A percentile compares a stretch with the other conserved stretches of the same genome.
Conservation (phyloP, 306 rosid genomes). For the Albizia julibrissin region DNA sequence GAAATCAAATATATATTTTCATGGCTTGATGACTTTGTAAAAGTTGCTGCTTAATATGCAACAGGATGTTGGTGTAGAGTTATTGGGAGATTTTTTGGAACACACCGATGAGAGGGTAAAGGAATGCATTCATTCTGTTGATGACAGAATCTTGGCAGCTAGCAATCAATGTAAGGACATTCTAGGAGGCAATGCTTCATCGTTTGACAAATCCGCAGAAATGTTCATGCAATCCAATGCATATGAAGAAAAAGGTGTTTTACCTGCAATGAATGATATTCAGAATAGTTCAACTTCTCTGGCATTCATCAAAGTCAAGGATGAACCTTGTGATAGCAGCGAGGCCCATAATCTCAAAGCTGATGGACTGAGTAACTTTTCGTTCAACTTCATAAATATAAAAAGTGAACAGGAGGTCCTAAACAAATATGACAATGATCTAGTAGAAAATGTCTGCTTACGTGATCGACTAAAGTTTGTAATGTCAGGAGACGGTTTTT, state of each 20-base stretch:
- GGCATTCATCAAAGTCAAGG: constrained; percentile 56
- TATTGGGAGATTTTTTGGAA: constrained; percentile 32
- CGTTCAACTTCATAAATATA: constrained; percentile 30
- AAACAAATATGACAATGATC: constrained; percentile 43
- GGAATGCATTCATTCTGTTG: constrained; percentile 29
- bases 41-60: constrained; percentile 32
- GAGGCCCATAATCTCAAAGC: constrained; percentile 36
- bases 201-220: constrained; percentile 32
- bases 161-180: constrained; percentile 32
- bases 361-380: constrained; percentile 39
- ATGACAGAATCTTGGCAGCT: constrained; percentile 29
- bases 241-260: constrained; percentile 40
- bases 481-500: constrained; percentile 40
- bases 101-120: constrained; percentile 36
- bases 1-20: not conserved
- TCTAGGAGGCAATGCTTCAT: constrained; percentile 41
- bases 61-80: constrained; percentile 45
- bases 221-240: constrained; percentile 40
- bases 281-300: constrained; percentile 41
- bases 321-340: constrained; percentile 55
- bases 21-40: constrained; percentile 28
- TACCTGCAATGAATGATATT: constrained; percentile 35
- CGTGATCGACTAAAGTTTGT: constrained; percentile 60
- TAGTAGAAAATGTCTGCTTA: constrained; percentile 56
- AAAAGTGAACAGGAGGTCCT: constrained; percentile 54